Evolutionary conservation across 768 basidiomycete genomes (phyloP), one percentile per base, ranked within the genome.

Genomic region (Cyclocybe cylindracea): DNA sequence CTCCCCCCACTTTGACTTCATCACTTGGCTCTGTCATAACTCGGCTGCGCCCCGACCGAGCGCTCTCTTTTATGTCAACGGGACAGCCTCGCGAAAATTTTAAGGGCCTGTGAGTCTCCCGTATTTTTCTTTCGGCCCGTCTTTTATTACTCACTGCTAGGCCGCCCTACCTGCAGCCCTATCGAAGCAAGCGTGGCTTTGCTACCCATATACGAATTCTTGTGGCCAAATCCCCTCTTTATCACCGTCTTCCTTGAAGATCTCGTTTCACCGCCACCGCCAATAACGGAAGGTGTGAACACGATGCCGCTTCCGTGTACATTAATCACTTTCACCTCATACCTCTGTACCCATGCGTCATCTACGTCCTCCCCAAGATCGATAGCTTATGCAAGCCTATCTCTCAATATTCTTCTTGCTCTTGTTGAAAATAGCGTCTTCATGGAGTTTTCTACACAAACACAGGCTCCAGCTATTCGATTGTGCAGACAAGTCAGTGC

Each of bases 261-360:
- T 38, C 48, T 73, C 1, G 54, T 57, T 7, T 60, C 52, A 5
- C 63, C 66, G 5, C 38, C 47, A 5, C 61, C 63, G 10, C 45
- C 67, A 4, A 24, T 24, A 24, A 63, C 63, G 1, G 70, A 63
- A n/a, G 18, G 49, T 7, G 43, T 48, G 40, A 19, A 63, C 37
- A 48, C 65, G 5, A 58, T 75, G 0, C 75, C 78, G 5, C 65
- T 78, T 8, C 66, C 76, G 1, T 71, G 77, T 56, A 79, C 78
- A 9, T 62, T 85, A 9, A 59, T 88, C 41, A 78, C 82, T 4
- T 62, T 87, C 46, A 78, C 83, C 2, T 87, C 86, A 0, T 88
- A 88, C 67, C 59, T 88, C 43, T 66, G 87, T 47, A 79, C 84
- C 2, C 87, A 89, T 61, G 86, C 86, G 10, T 80, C 84, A 9